A percentile compares a stretch with the other conserved stretches of the same genome.
Conservation (phyloP, 1,284 basidiomycete species). For the Leccinum olivaceoglutinosum region DNA sequence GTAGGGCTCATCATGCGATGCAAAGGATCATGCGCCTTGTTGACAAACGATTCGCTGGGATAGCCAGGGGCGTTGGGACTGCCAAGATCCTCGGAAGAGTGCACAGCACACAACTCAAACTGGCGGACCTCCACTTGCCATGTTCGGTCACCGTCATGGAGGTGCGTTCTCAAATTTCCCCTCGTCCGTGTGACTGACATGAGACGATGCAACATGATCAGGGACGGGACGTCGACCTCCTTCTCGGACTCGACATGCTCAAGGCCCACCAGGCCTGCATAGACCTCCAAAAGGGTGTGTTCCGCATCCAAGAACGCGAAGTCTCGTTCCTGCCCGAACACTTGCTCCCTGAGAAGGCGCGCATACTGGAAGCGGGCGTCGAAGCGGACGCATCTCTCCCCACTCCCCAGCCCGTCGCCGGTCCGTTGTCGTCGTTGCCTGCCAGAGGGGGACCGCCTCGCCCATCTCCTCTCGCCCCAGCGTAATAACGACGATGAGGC, state of each 20-base stretch:
- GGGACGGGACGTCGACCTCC: constrained; percentile 88
- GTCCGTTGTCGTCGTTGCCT: constrained; percentile 12
- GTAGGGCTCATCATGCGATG: background rate
- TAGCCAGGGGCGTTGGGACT: constrained; percentile 94
- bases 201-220: constrained; percentile 23
- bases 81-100: constrained; percentile 93
- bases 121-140: constrained; percentile 79
- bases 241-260: constrained; percentile 97
- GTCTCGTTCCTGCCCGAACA: constrained; percentile 91
- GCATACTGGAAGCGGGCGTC: constrained; percentile 35
- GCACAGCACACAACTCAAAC: constrained; percentile 89
- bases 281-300: constrained; percentile 83
- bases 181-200: background rate
- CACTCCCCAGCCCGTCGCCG: constrained; percentile 8
- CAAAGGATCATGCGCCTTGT: constrained; percentile 86
- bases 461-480: too few relatives aligned
- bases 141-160: constrained; percentile 97
- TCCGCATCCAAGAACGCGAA: constrained; percentile 85
- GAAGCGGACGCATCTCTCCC: constrained; percentile 18
- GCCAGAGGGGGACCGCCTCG: constrained; percentile 1
- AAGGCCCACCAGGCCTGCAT: constrained; percentile 96
- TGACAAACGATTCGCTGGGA: constrained; percentile 84
- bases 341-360: constrained; percentile 83
- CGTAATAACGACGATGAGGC: too few relatives aligned
- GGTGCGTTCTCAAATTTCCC: constrained; percentile 34